Percentiles rank a stretch among this genome's conserved stretches.
Conservation (phyloP, 2,329 filamentous ascomycete species). For the Aspergillus sp. region DNA sequence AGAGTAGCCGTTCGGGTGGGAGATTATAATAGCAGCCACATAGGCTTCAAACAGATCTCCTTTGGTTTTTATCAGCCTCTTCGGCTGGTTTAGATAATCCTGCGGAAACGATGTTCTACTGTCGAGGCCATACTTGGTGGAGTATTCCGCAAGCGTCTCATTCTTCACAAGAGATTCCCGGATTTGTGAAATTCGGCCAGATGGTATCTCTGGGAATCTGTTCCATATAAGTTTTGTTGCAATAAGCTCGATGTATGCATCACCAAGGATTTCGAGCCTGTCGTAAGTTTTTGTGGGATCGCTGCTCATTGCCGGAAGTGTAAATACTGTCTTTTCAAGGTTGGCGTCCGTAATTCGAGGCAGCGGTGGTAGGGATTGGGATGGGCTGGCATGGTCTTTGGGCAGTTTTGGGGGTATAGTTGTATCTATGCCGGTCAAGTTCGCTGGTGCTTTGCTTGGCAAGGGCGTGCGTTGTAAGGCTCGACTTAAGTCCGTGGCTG, state of each 20-base stretch:
- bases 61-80: constrained; percentile 72
- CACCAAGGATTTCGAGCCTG: constrained; percentile 84
- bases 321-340: constrained; percentile 69
- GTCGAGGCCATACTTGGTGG: constrained; percentile 72
- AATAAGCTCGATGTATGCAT: constrained; percentile 80
- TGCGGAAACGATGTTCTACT: constrained; percentile 63
- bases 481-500: constrained; percentile 4
- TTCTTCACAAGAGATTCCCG: constrained; percentile 84
- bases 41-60: constrained; percentile 93
- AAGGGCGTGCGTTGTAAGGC: not conserved
- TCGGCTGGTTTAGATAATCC: constrained; percentile 48
- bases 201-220: constrained; percentile 67
- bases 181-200: constrained; percentile 74
- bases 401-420: not conserved
- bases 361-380: constrained; percentile 41
- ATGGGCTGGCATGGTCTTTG: not conserved
- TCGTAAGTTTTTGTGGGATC: constrained; percentile 65
- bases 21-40: constrained; percentile 75
- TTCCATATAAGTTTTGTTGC: constrained; percentile 75
- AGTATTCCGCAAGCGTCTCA: constrained; percentile 71
- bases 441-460: not conserved
- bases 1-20: constrained; percentile 67
- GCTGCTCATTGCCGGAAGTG: constrained; percentile 60
- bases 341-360: constrained; percentile 64
- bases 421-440: not conserved